phyloP scores from a whole-genome alignment of 177 flowering plant genomes.

The Vitis hybrid region DNA sequence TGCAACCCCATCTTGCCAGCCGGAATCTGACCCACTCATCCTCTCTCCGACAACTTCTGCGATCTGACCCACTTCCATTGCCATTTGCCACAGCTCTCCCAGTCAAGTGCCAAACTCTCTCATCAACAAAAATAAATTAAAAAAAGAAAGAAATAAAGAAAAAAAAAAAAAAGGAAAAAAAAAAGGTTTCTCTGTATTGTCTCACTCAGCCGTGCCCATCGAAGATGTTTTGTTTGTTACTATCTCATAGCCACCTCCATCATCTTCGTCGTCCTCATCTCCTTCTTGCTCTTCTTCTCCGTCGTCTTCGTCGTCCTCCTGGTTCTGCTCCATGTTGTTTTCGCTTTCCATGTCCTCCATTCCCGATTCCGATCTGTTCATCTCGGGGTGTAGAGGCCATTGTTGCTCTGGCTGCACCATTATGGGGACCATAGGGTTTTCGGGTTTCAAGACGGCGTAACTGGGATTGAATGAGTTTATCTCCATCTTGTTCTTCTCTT shows the following conservation, averaged over 20 bases:
- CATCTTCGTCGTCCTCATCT: constrained; percentile 20
- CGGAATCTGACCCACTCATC: background rate
- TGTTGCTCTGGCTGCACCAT: constrained; percentile 72
- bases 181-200: background rate
- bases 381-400: constrained; percentile 42
- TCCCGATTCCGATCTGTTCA: constrained; percentile 5
- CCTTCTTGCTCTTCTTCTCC: constrained; percentile 19
- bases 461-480: constrained; percentile 1
- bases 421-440: constrained; percentile 32
- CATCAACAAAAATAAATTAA: too few species aligned
- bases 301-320: constrained; percentile 22
- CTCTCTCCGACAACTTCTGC: background rate
- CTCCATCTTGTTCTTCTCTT: constrained; percentile 40
- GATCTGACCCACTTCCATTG: background rate
- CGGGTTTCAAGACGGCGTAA: constrained; percentile 19
- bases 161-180: too few species aligned
- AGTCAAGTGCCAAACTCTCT: too few species aligned
- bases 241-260: constrained; percentile 42
- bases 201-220: constrained; percentile 23
- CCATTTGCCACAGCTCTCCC: too few species aligned
- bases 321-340: background rate
- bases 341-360: background rate
- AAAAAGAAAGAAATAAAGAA: too few species aligned
- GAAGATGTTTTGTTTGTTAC: constrained; percentile 36
- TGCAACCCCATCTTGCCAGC: background rate